Evolutionary conservation across 1,284 basidiomycete genomes (phyloP), one percentile per base, ranked within the genome.

Genomic region (Taiwanofungus camphoratus): DNA sequence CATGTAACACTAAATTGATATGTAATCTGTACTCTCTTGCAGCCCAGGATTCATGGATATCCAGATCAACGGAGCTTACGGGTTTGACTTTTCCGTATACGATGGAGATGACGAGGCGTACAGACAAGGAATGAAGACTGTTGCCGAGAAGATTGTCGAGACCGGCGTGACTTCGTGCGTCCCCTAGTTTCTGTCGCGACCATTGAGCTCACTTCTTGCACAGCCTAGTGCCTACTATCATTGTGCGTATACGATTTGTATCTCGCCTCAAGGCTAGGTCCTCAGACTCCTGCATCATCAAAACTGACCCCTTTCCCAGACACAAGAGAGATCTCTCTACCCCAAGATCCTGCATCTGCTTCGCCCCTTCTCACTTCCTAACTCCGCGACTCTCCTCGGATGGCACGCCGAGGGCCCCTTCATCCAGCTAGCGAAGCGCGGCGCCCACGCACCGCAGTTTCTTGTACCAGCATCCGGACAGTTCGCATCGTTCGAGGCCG

Each of bases 391-490:
- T 41, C 65, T 87, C 2, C 74, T 94, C 13, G 91, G 91, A 13
- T 94, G 87, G 79, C 91, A 94, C 54, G 87, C 79, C 23, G 92
- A 94, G 63, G 92, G 92, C 0, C 92, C 92, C 1, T 95, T 93
- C 69, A 73, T 94, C 31, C 83, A 82, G 46, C 66, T 74, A 47
- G 77, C 75, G 32, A 89, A 90, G 59, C 81, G 87, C 42, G 91
- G 91, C 4, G 87, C 87, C 0, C 91, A 94, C 60, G 73, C 80
- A 2, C 76, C 79, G 3, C 69, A 80, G 3, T 81, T 83, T 56
- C 76, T 93, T 16, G 65, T 82, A 7, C 60, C 76, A 16, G 88
- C 87, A 1, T 65, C 71, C 2, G 67, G 77, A 15, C 80, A 82
- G 12, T 70, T 78, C 48, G 63, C 66, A 34, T 68, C 82, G 1